Percentiles rank a stretch among this genome's conserved stretches.
Conservation (phyloP, 345 rosid species). For the Pseudoturritis turrita region DNA sequence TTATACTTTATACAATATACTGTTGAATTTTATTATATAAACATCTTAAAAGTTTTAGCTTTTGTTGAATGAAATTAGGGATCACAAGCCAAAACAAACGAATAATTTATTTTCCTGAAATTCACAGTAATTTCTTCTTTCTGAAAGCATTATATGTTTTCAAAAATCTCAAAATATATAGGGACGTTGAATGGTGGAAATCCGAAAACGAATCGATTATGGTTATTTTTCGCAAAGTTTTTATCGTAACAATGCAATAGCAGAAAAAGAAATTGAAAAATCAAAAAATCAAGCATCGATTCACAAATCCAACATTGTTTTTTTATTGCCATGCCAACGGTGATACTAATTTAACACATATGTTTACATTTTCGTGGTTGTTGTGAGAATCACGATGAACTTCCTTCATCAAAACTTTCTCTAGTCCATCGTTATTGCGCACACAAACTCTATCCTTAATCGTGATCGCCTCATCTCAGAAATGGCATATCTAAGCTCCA, state of each 20-base stretch:
- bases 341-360: neutral
- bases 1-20: too few relatives aligned
- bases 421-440: neutral
- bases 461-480: neutral
- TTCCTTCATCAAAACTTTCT: neutral
- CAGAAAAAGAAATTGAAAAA: too few relatives aligned
- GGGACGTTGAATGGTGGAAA: neutral
- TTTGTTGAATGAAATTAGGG: neutral
- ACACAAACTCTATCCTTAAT: neutral
- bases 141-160: neutral
- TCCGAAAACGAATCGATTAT: too few relatives aligned
- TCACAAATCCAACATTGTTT: too few relatives aligned
- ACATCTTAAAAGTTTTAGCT: neutral
- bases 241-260: too few relatives aligned
- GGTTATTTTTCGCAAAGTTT: neutral
- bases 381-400: neutral
- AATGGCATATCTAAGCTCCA: neutral
- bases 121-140: neutral
- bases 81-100: neutral
- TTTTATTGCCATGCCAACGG: too few relatives aligned
- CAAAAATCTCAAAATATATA: neutral
- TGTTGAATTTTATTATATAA: neutral
- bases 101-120: neutral
- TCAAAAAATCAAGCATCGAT: too few relatives aligned
- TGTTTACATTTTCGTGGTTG: too few relatives aligned